These are phyloP conservation scores for Exobasidium rhododendri DNA, from an alignment of 1,284 basidiomycete species.

Conservation along the genomic window DNA sequence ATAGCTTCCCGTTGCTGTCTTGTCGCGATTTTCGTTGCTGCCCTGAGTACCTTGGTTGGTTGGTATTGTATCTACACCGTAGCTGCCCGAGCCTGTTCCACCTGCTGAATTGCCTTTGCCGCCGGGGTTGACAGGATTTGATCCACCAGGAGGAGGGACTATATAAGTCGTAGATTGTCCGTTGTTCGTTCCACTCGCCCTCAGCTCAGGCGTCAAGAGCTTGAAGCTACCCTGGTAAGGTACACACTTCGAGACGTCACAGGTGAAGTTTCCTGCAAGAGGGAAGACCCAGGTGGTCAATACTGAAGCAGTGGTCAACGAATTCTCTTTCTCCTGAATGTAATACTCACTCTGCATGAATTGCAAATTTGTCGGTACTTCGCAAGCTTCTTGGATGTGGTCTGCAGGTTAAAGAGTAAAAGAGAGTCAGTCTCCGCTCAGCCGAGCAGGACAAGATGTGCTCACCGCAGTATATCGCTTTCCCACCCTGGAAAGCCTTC, in stretches of 20 bases:
- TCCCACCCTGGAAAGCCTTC: background rate
- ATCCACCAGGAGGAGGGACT: too few species aligned
- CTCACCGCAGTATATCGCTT: background rate
- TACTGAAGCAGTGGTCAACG: too few species aligned
- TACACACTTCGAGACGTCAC: background rate
- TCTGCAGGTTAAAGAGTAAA: background rate
- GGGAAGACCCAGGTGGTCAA: background rate
- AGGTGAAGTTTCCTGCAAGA: background rate
- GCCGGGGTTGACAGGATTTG: too few species aligned
- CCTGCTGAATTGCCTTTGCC: too few species aligned
- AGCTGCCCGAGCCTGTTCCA: too few species aligned
- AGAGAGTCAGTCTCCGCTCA: background rate
- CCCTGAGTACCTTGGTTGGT: too few species aligned
- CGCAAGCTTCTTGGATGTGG: background rate
- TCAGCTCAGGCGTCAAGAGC: background rate
- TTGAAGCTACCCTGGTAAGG: background rate
- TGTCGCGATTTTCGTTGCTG: too few species aligned
- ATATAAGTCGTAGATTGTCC: background rate
- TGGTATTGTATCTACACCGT: too few species aligned
- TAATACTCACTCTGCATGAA: background rate
- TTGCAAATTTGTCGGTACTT: background rate
- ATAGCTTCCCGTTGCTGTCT: too few species aligned
- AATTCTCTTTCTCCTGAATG: background rate
- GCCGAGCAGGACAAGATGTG: background rate
- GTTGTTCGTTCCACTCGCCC: background rate